Evolutionary conservation across 306 rosid genomes (phyloP), one percentile per base, ranked within the genome.

Genomic region (Geum urbanum): DNA sequence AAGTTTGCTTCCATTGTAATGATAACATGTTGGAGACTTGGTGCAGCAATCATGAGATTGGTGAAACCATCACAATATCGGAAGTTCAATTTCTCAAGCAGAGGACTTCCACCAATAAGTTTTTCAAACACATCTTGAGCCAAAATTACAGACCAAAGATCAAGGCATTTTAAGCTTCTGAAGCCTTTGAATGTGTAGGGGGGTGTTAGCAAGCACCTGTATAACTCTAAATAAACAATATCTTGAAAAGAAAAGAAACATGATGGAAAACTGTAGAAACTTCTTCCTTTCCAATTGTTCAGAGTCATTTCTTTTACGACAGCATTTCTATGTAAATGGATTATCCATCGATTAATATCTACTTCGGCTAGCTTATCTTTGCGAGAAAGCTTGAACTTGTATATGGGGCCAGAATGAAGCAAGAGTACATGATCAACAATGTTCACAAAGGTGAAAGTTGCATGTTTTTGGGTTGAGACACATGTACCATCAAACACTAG

Each of bases 401-500:
- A 62, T 55, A 87, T 78, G 46, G 72, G 24, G 55, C 86, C 91
- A 45, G 72, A n/a, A 72, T 86, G 91, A 58, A 86, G 88, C 66
- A 86, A 76, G 67, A 86, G 88, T 8, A 82, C 84, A 5, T 76
- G 87, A 76, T 56, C 40, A 16, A 56, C 62, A 56, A 1, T 5
- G 16, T 9, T 4, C 16, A n/a, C n/a, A n/a, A n/a, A n/a, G n/a
- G n/a, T n/a, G n/a, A n/a, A n/a, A n/a, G n/a, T n/a, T n/a, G n/a
- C n/a, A n/a, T n/a, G n/a, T n/a, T n/a, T n/a, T n/a, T n/a, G n/a
- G n/a, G n/a, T n/a, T n/a, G n/a, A n/a, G n/a, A n/a, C n/a, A n/a
- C n/a, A n/a, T n/a, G n/a, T n/a, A n/a, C n/a, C n/a, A n/a, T 82
- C 87, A 9, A 87, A 84, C 72, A 71, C 84, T 39, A 87, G 82